A percentile compares a stretch with the other conserved stretches of the same genome.
Conservation (phyloP, 371 early-diverging fungal genomes). For the Rhizopus delemar region DNA sequence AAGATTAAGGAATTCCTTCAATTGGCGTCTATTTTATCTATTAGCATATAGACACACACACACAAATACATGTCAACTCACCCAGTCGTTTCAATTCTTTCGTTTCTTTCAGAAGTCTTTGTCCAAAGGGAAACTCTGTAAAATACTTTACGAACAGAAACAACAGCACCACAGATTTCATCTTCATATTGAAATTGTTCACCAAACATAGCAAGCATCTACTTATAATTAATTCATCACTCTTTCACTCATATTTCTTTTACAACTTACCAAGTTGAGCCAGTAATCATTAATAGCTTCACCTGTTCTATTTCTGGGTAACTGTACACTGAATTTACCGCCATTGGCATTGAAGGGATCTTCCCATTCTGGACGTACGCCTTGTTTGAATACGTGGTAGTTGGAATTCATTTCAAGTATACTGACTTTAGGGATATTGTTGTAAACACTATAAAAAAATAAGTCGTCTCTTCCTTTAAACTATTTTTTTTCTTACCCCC, state of each 20-base stretch:
- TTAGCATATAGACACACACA: neutral
- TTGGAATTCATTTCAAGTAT: slow-evolving; percentile 79
- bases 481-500: slow-evolving; percentile 70
- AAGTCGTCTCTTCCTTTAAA: neutral
- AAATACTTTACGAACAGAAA: slow-evolving; percentile 78
- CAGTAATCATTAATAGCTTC: slow-evolving; percentile 78
- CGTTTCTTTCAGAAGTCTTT: slow-evolving; percentile 65
- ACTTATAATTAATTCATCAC: slow-evolving; percentile 7
- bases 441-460: slow-evolving; percentile 55
- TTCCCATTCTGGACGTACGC: slow-evolving; percentile 98
- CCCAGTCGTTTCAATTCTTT: slow-evolving; percentile 63
- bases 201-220: slow-evolving; percentile 88
- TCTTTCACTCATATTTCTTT: neutral
- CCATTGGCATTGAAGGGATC: slow-evolving; percentile 92
- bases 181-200: slow-evolving; percentile 80
- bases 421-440: slow-evolving; percentile 77
- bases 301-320: slow-evolving; percentile 66
- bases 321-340: slow-evolving; percentile 91
- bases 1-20: slow-evolving; percentile 50
- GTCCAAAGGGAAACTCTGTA: slow-evolving; percentile 93
- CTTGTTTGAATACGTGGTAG: slow-evolving; percentile 94
- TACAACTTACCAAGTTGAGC: slow-evolving; percentile 73
- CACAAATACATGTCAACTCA: slow-evolving; percentile 24
- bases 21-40: slow-evolving; percentile 44
- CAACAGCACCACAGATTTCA: slow-evolving; percentile 91